Percentiles rank a stretch among this genome's conserved stretches.
Conservation (phyloP, 768 basidiomycete species). For the Trametes cingulata region DNA sequence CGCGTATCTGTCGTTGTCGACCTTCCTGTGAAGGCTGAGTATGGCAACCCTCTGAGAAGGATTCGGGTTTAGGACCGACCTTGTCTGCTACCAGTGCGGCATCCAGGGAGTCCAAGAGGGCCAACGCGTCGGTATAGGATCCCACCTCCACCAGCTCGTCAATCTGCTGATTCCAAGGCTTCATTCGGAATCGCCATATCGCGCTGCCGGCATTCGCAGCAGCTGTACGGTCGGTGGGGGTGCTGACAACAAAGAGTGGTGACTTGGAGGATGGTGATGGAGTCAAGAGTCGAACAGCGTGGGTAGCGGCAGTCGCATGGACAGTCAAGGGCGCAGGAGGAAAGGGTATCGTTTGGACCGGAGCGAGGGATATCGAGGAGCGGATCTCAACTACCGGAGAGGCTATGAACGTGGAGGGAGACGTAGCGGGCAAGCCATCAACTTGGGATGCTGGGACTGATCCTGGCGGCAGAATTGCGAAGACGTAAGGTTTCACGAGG, state of each 20-base stretch:
- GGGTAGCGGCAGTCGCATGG: conserved; percentile 16
- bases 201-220: conserved; percentile 71
- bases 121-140: conserved; percentile 76
- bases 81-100: conserved; percentile 60
- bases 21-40: conserved; percentile 43
- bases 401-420: conserved; percentile 44
- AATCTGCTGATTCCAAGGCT: conserved; percentile 76
- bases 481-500: conserved; percentile 74
- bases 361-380: conserved; percentile 64
- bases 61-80: conserved; percentile 43
- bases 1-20: conserved; percentile 59
- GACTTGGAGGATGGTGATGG: conserved; percentile 53
- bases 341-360: conserved; percentile 63
- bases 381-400: conserved; percentile 68
- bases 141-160: conserved; percentile 77
- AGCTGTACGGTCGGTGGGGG: conserved; percentile 70
- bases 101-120: conserved; percentile 72
- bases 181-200: conserved; percentile 76
- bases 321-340: conserved; percentile 47
- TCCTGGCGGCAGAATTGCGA: conserved; percentile 73
- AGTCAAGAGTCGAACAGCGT: conserved; percentile 65
- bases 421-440: conserved; percentile 26
- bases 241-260: conserved; percentile 63
- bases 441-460: conserved; percentile 44
- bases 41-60: background rate